Conservation (phyloP, 495 filamentous ascomycete species). For the Penicillium psychrofluorescens region DNA sequence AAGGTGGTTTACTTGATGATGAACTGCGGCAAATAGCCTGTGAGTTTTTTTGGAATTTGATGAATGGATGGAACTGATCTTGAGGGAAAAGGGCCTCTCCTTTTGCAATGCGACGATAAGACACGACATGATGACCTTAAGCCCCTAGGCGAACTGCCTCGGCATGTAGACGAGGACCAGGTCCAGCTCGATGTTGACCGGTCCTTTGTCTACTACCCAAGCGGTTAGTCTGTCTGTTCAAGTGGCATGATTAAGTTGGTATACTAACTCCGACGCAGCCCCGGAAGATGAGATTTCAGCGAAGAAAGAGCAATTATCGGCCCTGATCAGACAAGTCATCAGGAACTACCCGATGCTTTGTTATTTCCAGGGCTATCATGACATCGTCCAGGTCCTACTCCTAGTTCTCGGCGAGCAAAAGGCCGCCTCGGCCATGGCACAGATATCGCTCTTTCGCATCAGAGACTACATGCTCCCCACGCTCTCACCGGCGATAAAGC, state of each 20-base stretch:
- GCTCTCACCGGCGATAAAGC: slow-evolving; percentile 69
- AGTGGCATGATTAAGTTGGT: no score
- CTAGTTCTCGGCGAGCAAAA: slow-evolving; percentile 63
- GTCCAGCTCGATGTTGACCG: slow-evolving; percentile 87
- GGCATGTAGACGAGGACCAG: slow-evolving; percentile 79
- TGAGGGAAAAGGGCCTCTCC: slow-evolving; percentile 58
- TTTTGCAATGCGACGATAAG: slow-evolving; percentile 52
- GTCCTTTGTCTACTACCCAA: slow-evolving; percentile 95
- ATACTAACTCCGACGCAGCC: slow-evolving; percentile 6
- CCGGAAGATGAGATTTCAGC: slow-evolving; percentile 51
- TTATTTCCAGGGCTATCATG: slow-evolving; percentile 98
- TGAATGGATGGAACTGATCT: slow-evolving; percentile 2
- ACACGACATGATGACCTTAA: slow-evolving; percentile 12
- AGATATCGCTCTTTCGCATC: slow-evolving; percentile 80
- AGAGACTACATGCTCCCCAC: slow-evolving; percentile 96
- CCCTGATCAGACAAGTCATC: slow-evolving; percentile 68
- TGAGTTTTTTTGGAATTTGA: slow-evolving; percentile 44
- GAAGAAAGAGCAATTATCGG: slow-evolving; percentile 65
- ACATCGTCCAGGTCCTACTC: slow-evolving; percentile 94
- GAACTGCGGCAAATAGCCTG: slow-evolving; percentile 74
- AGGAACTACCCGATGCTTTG: slow-evolving; percentile 76
- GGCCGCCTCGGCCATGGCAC: slow-evolving; percentile 54
- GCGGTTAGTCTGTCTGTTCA: slow-evolving; percentile 44
- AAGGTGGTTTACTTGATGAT: slow-evolving; percentile 74
- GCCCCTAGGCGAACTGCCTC: slow-evolving; percentile 50